Evolutionary conservation across 352 stramenopile species (phyloP).

Genomic region (Pythium phragmitis): DNA sequence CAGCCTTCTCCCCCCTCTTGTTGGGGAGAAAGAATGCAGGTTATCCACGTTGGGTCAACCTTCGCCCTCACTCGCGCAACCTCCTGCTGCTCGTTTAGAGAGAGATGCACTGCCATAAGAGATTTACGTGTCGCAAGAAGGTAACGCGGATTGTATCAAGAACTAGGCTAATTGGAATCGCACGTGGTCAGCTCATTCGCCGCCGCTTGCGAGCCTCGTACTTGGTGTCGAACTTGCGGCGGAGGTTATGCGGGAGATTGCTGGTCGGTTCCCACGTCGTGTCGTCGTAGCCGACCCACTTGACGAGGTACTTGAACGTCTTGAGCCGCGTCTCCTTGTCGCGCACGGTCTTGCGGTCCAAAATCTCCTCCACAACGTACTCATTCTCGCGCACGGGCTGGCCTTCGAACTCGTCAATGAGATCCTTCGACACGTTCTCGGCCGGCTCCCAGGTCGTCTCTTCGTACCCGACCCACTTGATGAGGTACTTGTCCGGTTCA

Average conservation of each 20-base stretch:
- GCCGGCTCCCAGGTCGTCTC: slow-evolving; percentile 79
- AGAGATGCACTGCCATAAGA: slow-evolving; percentile 18
- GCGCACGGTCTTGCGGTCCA: slow-evolving; percentile 62
- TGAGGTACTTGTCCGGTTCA: slow-evolving; percentile 67
- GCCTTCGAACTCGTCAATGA: slow-evolving; percentile 79
- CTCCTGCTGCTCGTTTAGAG: slow-evolving; percentile 22
- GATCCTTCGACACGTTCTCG: slow-evolving; percentile 72
- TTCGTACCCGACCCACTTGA: slow-evolving; percentile 83
- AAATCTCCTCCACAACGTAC: slow-evolving; percentile 74
- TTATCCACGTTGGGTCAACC: background rate
- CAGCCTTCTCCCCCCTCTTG: background rate
- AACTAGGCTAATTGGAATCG: slow-evolving; percentile 10
- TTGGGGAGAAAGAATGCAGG: slow-evolving; percentile 1
- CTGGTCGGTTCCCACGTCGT: slow-evolving; percentile 75
- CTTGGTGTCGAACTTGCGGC: slow-evolving; percentile 78
- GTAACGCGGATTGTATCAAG: slow-evolving; percentile 1
- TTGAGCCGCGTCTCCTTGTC: slow-evolving; percentile 68
- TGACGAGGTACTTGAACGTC: slow-evolving; percentile 81
- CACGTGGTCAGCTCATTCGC: slow-evolving; percentile 17
- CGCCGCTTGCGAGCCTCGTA: slow-evolving; percentile 55
- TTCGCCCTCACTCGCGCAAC: slow-evolving; percentile 9
- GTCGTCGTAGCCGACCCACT: slow-evolving; percentile 84
- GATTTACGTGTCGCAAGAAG: slow-evolving; percentile 15
- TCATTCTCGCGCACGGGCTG: slow-evolving; percentile 73
- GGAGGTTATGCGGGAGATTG: slow-evolving; percentile 76